Percentiles rank a stretch among this genome's conserved stretches.
Conservation (phyloP, 805 yeast species). For the Kazachstania kunashirensis region DNA sequence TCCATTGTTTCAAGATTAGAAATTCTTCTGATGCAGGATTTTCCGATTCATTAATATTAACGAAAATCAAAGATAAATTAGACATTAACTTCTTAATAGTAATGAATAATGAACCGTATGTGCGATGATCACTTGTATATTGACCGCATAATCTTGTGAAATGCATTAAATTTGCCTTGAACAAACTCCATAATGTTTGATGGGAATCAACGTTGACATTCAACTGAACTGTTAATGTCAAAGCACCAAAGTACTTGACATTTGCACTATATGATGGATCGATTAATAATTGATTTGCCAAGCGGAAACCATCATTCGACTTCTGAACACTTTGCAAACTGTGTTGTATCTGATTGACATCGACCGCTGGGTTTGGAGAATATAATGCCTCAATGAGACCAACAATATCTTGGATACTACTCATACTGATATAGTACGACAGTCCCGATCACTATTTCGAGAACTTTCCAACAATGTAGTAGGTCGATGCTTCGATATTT, state of each 20-base stretch:
- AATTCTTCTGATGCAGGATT: slow-evolving; percentile 1
- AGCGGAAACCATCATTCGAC: slow-evolving; percentile 21
- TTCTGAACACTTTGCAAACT: slow-evolving; percentile 25
- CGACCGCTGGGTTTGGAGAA: slow-evolving; percentile 20
- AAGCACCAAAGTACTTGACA: slow-evolving; percentile 29
- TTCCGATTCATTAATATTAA: slow-evolving; percentile 17
- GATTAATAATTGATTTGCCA: slow-evolving; percentile 23
- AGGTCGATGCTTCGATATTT: too few species aligned
- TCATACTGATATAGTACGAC: slow-evolving; percentile 4
- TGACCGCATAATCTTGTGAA: slow-evolving; percentile 12
- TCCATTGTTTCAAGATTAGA: slow-evolving; percentile 17
- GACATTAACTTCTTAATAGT: slow-evolving; percentile 29
- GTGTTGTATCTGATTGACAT: slow-evolving; percentile 26
- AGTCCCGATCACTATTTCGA: too few species aligned
- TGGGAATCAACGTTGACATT: slow-evolving; percentile 13
- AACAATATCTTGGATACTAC: slow-evolving; percentile 14
- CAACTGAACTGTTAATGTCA: slow-evolving; percentile 28
- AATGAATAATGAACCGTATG: slow-evolving; percentile 9
- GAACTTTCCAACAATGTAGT: too few species aligned
- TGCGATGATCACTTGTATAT: slow-evolving; percentile 13
- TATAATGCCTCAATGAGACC: slow-evolving; percentile 22
- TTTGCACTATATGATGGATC: slow-evolving; percentile 16
- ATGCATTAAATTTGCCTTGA: slow-evolving; percentile 21
- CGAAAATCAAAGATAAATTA: slow-evolving; percentile 26
- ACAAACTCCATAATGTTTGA: slow-evolving; percentile 16